These are phyloP conservation scores for Lepidium aucheri DNA, from an alignment of 345 rosid species.

Conservation along the genomic window DNA sequence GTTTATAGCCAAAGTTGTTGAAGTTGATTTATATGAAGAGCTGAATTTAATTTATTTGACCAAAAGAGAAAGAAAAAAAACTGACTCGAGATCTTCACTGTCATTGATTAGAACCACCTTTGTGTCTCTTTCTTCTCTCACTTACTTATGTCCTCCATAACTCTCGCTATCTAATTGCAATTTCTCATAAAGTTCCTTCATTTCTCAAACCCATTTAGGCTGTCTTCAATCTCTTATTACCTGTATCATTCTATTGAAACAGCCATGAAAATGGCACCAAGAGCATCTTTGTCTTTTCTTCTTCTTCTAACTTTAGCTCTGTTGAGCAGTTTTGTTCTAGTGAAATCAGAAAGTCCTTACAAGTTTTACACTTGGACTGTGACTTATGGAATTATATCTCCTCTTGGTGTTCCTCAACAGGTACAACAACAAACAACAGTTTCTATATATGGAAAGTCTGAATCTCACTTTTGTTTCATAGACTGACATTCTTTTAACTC, in stretches of 20 bases:
- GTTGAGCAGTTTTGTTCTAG: constrained; percentile 32
- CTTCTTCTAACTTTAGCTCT: constrained; percentile 40
- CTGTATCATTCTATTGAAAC: neutral
- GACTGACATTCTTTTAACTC: neutral
- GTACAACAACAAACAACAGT: constrained; percentile 28
- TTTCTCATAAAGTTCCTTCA: neutral
- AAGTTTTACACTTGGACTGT: constrained; percentile 80
- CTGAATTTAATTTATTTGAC: constrained; percentile 11
- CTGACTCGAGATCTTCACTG: constrained; percentile 18
- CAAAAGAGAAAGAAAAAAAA: neutral
- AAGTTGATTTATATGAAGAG: constrained; percentile 1
- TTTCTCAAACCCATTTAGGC: constrained; percentile 8
- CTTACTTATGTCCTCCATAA: constrained; percentile 15
- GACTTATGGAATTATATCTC: constrained; percentile 68
- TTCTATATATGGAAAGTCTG: neutral
- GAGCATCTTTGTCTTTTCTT: constrained; percentile 20
- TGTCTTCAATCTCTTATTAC: neutral
- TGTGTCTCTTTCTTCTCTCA: neutral
- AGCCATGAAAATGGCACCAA: constrained; percentile 29
- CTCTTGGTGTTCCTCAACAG: constrained; percentile 88
- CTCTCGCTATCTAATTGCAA: constrained; percentile 10
- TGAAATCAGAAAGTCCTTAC: constrained; percentile 76
- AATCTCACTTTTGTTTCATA: neutral
- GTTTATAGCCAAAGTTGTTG: neutral
- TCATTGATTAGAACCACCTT: constrained; percentile 24